Evolutionary conservation across 345 rosid genomes (phyloP), one percentile per base, ranked within the genome.

Genomic region (Zanthoxylum bungeanum): DNA sequence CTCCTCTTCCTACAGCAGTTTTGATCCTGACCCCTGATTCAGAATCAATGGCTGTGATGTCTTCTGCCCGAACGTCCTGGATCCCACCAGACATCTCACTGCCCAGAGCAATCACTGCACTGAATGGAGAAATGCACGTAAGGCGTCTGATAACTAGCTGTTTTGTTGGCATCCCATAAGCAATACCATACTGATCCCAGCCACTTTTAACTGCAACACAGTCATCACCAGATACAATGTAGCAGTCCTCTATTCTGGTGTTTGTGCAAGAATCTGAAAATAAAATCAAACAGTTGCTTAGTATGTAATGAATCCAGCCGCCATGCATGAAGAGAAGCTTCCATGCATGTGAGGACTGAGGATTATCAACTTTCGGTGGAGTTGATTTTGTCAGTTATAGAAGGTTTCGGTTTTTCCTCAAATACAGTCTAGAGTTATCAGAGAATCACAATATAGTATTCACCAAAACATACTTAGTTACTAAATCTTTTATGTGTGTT

Each of bases 1-100:
- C 97, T 62, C 98, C 98, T 75, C 98, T 72, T 51, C 98, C 97
- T 2, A 77, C 30, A 0, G 89, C 93, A 6, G 97, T 88, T 77
- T 91, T 93, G 75, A 93, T 91, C 72, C 97, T 80, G 5, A 93
- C 77, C 39, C 80, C 98, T 0, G 98, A 91, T 74, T 91, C 90
- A 0, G 96, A 84, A 73, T 91, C 47, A 37, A 93, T 80, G 17
- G 90, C 93, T 7, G 76, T 72, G n/a, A 93, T 82, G 77, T 89
- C 97, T 71, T 93, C 98, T 21, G 86, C 91, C 51, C 97, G 79
- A 42, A 93, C 92, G 60, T 93, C 90, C 39, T 85, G 76, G 3
- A 93, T 87, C 50, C 98, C 98, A 1, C 98, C 97, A 0, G 98
- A 91, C 97, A 93, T 91, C 66, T 93, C 98, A 27, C 96, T 91